phyloP scores from a whole-genome alignment of 2,329 filamentous ascomycete species.

The Daldinia sp. region DNA sequence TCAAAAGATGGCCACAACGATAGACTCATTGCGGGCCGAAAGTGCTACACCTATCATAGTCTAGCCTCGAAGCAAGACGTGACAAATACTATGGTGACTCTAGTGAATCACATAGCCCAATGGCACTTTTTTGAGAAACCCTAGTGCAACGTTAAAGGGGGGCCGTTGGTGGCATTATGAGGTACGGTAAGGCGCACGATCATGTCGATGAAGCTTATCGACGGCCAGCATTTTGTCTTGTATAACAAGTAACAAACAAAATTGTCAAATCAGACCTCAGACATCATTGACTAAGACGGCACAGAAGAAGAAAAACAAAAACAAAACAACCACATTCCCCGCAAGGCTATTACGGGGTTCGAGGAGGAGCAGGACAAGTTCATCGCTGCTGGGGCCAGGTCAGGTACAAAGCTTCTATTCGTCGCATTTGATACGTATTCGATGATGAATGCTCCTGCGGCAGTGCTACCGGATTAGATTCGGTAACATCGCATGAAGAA shows the following conservation, averaged over 20 bases:
- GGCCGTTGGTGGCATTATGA: constrained; percentile 32
- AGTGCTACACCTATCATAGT: constrained; percentile 32
- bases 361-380: constrained; percentile 16
- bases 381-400: constrained; percentile 17
- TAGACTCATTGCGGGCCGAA: constrained; percentile 35
- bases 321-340: constrained; percentile 26
- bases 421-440: constrained; percentile 23
- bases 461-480: constrained; percentile 32
- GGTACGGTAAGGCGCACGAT: constrained; percentile 22
- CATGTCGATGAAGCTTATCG: constrained; percentile 24
- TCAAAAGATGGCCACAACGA: constrained; percentile 26
- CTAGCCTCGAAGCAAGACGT: constrained; percentile 24
- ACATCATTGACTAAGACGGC: constrained; percentile 17
- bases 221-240: constrained; percentile 23
- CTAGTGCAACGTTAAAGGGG: constrained; percentile 36
- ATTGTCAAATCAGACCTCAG: constrained; percentile 11
- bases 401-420: constrained; percentile 5
- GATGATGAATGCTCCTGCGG: constrained; percentile 26
- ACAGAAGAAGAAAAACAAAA: no score
- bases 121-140: constrained; percentile 25
- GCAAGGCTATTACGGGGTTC: constrained; percentile 28
- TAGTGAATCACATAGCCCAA: constrained; percentile 33
- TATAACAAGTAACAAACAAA: constrained; percentile 20
- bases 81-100: constrained; percentile 26
- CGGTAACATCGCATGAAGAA: constrained; percentile 34